Conservation (phyloP, 2,329 filamentous ascomycete genomes). For the Colletotrichum coccodes region DNA sequence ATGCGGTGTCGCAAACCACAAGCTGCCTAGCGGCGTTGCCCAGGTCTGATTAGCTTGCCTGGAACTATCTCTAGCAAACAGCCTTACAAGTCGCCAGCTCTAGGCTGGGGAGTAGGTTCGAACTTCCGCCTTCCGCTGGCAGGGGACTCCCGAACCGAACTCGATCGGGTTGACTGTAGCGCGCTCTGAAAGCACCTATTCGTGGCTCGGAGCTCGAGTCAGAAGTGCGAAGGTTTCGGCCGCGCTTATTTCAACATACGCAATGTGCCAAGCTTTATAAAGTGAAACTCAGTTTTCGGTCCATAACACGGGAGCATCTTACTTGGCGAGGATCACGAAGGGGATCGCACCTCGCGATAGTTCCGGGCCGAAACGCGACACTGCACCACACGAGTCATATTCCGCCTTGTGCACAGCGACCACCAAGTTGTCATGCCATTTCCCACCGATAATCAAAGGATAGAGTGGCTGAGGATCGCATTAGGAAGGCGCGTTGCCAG, state of each 20-base stretch:
- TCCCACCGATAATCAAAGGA: not conserved
- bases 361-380: conserved; percentile 6
- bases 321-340: conserved; percentile 19
- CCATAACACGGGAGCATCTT: not conserved
- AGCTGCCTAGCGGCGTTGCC: not conserved
- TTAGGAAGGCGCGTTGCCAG: not conserved
- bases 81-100: not conserved
- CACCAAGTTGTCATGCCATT: too few relatives aligned
- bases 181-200: not conserved
- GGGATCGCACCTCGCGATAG: conserved; percentile 4
- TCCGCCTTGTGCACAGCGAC: not conserved
- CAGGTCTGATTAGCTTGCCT: conserved; percentile 1
- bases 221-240: not conserved
- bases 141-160: not conserved
- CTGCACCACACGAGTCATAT: not conserved
- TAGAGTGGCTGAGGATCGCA: not conserved
- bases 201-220: not conserved
- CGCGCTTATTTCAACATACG: conserved; percentile 13
- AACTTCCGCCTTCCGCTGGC: not conserved
- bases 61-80: not conserved
- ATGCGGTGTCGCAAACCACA: not conserved
- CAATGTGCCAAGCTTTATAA: conserved; percentile 12
- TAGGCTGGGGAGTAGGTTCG: not conserved
- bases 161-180: too few relatives aligned
- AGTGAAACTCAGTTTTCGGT: not conserved